Evolutionary conservation across 2,329 filamentous ascomycete species (phyloP), one percentile per base, ranked within the genome.

Genomic region (Sporothrix phasma): DNA sequence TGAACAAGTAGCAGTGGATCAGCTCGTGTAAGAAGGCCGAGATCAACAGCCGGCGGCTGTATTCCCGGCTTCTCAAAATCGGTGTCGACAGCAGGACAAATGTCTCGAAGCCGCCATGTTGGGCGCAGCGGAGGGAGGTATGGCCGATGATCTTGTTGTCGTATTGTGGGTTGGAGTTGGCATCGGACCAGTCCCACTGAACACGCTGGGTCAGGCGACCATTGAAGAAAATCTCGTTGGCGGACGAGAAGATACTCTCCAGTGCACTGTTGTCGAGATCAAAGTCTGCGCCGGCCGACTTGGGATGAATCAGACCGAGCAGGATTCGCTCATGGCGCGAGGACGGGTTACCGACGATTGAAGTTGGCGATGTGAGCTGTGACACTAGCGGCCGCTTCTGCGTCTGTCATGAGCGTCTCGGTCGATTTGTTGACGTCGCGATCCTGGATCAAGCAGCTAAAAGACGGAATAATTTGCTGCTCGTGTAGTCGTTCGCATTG

Each of bases 21-120:
- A 87, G 79, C 73, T 88, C 85, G 70, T 88, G 85, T 54, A 88
- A 70, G 67, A 88, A 87, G 0, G 85, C 85, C 6, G 82, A 84
- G 58, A 88, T 85, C 63, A 88, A 77, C 17, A 88, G 76, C 6
- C 83, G 77, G 5, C 84, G 75, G 70, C 84, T 85, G 72, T 84
- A 88, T 58, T 76, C 77, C 15, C 73, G 77, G 67, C 82, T 77
- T 45, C 75, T 76, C n/a, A 87, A 77, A 15, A 87, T 84, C 0
- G 83, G 80, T 1, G 78, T 77, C 3, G 84, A 87, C 13, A 88
- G 74, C 4, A 85, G 80, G 59, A 88, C 85, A 29, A 86, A 75
- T 1, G 84, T 86, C 72, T 88, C 85, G 69, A 81, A 85, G 11
- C 84, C 84, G 26, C 79, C 77, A 2, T 74, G 70, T 34, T 72